phyloP scores from a whole-genome alignment of 257 asterid genomes.

The Datura wrightii region DNA sequence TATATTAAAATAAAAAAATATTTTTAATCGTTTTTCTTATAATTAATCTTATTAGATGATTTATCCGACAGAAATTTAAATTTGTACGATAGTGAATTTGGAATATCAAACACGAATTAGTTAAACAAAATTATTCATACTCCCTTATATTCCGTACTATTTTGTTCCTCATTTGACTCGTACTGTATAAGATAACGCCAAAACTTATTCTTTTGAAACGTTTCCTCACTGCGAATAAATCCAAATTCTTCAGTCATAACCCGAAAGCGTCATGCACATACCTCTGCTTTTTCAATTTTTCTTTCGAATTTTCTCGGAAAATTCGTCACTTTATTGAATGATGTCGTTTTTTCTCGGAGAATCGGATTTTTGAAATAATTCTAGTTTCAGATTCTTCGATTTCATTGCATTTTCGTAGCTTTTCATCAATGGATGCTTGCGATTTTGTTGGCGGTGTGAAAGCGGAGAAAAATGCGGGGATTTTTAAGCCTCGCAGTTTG shows the following conservation, averaged over 20 bases:
- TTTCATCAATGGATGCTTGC: neutral
- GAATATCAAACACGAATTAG: neutral
- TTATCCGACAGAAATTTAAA: too few species aligned
- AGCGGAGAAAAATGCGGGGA: neutral
- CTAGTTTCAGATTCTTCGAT: neutral
- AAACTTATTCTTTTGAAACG: neutral
- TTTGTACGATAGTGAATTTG: neutral
- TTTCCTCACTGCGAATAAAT: neutral
- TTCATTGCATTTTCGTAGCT: neutral
- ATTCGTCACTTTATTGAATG: neutral
- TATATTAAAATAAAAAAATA: too few species aligned
- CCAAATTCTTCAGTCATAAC: neutral
- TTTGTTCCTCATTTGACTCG: neutral
- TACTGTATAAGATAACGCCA: conserved; percentile 20
- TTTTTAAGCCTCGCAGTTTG: conserved; percentile 32
- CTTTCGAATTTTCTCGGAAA: neutral
- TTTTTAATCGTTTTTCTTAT: too few species aligned
- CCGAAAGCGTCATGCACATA: neutral
- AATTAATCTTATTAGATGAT: too few species aligned
- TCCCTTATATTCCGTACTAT: neutral
- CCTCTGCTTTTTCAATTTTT: neutral
- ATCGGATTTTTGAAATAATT: neutral
- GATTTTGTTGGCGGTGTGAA: neutral
- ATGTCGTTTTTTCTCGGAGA: neutral
- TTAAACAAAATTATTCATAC: neutral